Percentiles rank a stretch among this genome's conserved stretches.
Conservation (phyloP, 495 filamentous ascomycete genomes). For the Hypoxylon fuscum region DNA sequence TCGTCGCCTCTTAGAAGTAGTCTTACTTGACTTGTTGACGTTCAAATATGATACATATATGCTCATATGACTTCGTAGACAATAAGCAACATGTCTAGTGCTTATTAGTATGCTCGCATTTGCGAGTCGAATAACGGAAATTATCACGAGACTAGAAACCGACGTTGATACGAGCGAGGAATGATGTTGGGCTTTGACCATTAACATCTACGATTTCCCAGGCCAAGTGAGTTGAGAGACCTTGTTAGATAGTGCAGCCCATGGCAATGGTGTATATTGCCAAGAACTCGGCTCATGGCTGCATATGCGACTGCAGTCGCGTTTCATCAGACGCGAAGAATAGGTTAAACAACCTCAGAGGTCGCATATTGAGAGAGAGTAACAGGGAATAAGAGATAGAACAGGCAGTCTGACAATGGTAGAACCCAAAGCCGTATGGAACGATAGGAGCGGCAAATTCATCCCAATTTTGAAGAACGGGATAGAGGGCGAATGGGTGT, state of each 20-base stretch:
- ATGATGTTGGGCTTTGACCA: too few relatives aligned
- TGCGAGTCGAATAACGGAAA: conserved; percentile 12
- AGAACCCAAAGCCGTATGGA: conserved; percentile 7
- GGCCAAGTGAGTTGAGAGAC: too few relatives aligned
- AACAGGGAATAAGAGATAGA: neutral
- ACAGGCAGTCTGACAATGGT: conserved; percentile 3
- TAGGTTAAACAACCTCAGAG: neutral
- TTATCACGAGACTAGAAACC: neutral
- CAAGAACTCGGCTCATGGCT: neutral
- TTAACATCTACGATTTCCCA: too few relatives aligned
- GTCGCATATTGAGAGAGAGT: neutral
- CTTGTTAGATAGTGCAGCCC: too few relatives aligned
- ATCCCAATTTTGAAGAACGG: neutral
- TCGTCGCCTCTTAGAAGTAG: neutral
- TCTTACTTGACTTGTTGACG: neutral
- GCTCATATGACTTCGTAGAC: conserved; percentile 28
- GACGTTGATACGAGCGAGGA: too few relatives aligned
- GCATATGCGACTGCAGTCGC: neutral
- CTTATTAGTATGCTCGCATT: conserved; percentile 28
- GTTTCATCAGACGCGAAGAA: neutral
- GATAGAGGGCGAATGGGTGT: neutral
- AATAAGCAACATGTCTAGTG: conserved; percentile 29
- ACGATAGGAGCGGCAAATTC: neutral
- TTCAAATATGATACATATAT: conserved; percentile 2
- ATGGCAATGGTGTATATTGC: neutral